These are phyloP conservation scores for Bipolaris sorokiniana DNA, from an alignment of 2,329 filamentous ascomycete genomes.

Conservation along the genomic window DNA sequence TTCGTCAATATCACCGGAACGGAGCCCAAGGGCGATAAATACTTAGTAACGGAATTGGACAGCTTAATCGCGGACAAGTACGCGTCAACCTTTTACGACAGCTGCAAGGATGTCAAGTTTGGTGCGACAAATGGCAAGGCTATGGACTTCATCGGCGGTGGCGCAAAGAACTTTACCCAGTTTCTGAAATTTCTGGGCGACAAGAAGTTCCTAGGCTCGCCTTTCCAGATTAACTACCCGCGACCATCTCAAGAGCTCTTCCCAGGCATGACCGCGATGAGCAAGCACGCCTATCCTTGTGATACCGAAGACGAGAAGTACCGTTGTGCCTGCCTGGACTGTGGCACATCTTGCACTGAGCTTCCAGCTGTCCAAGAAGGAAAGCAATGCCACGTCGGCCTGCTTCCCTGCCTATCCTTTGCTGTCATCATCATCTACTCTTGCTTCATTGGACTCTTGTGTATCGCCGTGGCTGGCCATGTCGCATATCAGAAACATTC, in stretches of 20 bases:
- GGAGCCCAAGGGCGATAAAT: conserved; percentile 64
- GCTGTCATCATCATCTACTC: conserved; percentile 87
- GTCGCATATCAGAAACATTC: conserved; percentile 76
- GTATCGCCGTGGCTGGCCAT: conserved; percentile 72
- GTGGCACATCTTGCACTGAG: conserved; percentile 81
- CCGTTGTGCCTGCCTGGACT: conserved; percentile 93
- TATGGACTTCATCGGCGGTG: conserved; percentile 95
- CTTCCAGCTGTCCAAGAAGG: conserved; percentile 75
- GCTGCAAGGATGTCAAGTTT: conserved; percentile 99
- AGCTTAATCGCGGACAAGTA: conserved; percentile 86
- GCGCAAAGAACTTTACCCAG: conserved; percentile 85
- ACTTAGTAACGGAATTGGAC: conserved; percentile 85
- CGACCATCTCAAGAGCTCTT: conserved; percentile 63
- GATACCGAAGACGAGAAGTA: conserved; percentile 87
- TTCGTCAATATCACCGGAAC: conserved; percentile 91
- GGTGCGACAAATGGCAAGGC: conserved; percentile 91
- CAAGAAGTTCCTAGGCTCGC: conserved; percentile 88
- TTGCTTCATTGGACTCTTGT: conserved; percentile 71
- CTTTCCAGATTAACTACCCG: conserved; percentile 97
- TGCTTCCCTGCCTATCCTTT: conserved; percentile 92
- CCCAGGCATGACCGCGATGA: conserved; percentile 71
- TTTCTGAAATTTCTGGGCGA: conserved; percentile 92
- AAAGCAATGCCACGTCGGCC: conserved; percentile 79
- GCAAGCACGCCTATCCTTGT: conserved; percentile 81
- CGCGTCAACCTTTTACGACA: conserved; percentile 88